Evolutionary conservation across 106 monocot species (phyloP).

Genomic region (Cymbidium sinense): DNA sequence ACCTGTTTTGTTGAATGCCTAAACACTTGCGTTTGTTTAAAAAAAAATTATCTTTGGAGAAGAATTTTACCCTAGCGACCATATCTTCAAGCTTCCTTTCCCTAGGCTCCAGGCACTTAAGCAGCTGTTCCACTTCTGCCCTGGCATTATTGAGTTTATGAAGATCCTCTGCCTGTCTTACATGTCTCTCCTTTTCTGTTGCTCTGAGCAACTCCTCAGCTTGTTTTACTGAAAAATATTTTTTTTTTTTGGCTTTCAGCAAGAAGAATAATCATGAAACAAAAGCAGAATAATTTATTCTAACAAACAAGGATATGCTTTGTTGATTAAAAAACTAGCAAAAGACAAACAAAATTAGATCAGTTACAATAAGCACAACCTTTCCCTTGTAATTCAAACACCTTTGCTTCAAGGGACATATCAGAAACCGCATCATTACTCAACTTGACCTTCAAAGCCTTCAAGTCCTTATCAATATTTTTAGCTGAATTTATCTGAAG

Average conservation of each 20-base stretch:
- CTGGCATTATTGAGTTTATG: conserved; percentile 32
- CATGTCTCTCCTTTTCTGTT: conserved; percentile 43
- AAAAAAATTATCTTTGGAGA: too few species aligned
- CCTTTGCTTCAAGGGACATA: conserved; percentile 53
- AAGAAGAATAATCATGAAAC: neutral
- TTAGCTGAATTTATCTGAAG: conserved; percentile 53
- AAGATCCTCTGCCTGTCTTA: conserved; percentile 32
- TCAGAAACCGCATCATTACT: conserved; percentile 48
- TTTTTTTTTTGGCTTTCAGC: neutral
- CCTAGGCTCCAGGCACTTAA: conserved; percentile 36
- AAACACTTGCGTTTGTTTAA: too few species aligned
- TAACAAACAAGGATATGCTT: neutral
- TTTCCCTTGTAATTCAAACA: conserved; percentile 60
- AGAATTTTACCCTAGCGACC: conserved; percentile 47
- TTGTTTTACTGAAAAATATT: conserved; percentile 37
- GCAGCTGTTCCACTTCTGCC: conserved; percentile 34
- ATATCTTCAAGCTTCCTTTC: conserved; percentile 50
- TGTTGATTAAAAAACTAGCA: neutral
- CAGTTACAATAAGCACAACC: conserved; percentile 22
- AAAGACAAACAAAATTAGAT: neutral
- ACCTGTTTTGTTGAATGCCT: too few species aligned
- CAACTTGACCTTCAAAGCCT: conserved; percentile 53
- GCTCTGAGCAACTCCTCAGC: conserved; percentile 43
- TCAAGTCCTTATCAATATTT: conserved; percentile 65
- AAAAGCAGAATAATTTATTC: neutral